phyloP scores from a whole-genome alignment of 2,329 filamentous ascomycete genomes.

The Nothomitra cinnamomea region DNA sequence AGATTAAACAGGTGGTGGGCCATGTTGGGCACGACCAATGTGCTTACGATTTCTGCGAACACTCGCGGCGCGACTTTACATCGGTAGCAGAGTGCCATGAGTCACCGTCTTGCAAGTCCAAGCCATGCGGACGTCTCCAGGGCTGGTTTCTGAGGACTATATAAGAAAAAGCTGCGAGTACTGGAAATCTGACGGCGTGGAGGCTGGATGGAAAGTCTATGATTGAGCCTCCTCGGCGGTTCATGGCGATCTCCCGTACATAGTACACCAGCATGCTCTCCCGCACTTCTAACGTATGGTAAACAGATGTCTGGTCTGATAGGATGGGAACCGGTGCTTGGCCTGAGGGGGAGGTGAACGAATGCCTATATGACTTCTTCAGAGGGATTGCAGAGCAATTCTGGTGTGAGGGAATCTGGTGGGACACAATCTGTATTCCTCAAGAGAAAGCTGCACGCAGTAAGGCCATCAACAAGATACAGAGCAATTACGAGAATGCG shows the following conservation, averaged over 20 bases:
- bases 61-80: not conserved
- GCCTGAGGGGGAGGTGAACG: constrained; percentile 14
- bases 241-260: constrained; percentile 19
- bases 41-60: not conserved
- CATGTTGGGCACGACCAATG: not conserved
- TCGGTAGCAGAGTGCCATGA: not conserved
- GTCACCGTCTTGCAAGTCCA: not conserved
- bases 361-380: constrained; percentile 16
- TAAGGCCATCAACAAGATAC: constrained; percentile 14
- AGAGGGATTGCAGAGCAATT: constrained; percentile 8
- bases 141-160: not conserved
- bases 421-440: constrained; percentile 17
- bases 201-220: not conserved
- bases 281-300: no score
- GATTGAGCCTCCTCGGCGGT: constrained; percentile 33
- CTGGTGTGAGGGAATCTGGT: constrained; percentile 16
- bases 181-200: not conserved
- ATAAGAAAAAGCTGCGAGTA: not conserved
- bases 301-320: constrained; percentile 19
- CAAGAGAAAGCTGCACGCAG: constrained; percentile 7
- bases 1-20: not conserved
- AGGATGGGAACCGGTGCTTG: constrained; percentile 15
- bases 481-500: constrained; percentile 14
- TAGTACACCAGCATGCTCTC: no score
- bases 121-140: not conserved